Conservation (phyloP, 148 eudicot species). For the Vaccinium myrtillus region DNA sequence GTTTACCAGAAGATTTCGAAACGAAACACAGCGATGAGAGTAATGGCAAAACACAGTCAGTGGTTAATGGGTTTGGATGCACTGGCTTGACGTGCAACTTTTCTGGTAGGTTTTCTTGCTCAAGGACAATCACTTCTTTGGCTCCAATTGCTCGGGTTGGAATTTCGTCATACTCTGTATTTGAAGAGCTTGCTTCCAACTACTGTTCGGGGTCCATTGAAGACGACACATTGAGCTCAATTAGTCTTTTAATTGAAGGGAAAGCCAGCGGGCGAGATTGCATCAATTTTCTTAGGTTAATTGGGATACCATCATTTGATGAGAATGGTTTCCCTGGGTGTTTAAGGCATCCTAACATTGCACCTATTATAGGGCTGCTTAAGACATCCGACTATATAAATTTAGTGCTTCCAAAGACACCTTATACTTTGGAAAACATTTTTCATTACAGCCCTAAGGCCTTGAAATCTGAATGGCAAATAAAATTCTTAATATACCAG, state of each 20-base stretch:
- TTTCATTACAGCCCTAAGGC: slow-evolving; percentile 75
- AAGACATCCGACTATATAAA: slow-evolving; percentile 42
- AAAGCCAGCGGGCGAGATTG: slow-evolving; percentile 55
- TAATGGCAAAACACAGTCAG: slow-evolving; percentile 5
- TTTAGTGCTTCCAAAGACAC: slow-evolving; percentile 64
- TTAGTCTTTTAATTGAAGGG: slow-evolving; percentile 65
- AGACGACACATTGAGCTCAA: slow-evolving; percentile 62
- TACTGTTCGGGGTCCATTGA: slow-evolving; percentile 57
- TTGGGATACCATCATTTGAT: slow-evolving; percentile 76
- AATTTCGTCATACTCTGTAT: slow-evolving; percentile 40
- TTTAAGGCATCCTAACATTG: slow-evolving; percentile 89
- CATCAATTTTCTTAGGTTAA: slow-evolving; percentile 61
- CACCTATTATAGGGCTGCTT: slow-evolving; percentile 71
- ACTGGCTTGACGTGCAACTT: slow-evolving; percentile 38
- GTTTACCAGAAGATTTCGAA: slow-evolving; percentile 33
- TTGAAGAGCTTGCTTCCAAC: slow-evolving; percentile 51
- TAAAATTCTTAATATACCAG: slow-evolving; percentile 68
- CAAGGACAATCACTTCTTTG: slow-evolving; percentile 67
- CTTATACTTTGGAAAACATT: slow-evolving; percentile 80
- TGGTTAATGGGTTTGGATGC: slow-evolving; percentile 24
- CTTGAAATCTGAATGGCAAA: slow-evolving; percentile 75
- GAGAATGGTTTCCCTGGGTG: slow-evolving; percentile 76
- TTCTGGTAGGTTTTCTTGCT: slow-evolving; percentile 59
- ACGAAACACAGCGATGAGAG: slow-evolving; percentile 8
- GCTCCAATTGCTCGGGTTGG: slow-evolving; percentile 74